Percentiles rank a stretch among this genome's conserved stretches.
Evolutionary conservation across 2,329 filamentous ascomycete genomes (phyloP).

Genomic region (Mollisia scopiformis): DNA sequence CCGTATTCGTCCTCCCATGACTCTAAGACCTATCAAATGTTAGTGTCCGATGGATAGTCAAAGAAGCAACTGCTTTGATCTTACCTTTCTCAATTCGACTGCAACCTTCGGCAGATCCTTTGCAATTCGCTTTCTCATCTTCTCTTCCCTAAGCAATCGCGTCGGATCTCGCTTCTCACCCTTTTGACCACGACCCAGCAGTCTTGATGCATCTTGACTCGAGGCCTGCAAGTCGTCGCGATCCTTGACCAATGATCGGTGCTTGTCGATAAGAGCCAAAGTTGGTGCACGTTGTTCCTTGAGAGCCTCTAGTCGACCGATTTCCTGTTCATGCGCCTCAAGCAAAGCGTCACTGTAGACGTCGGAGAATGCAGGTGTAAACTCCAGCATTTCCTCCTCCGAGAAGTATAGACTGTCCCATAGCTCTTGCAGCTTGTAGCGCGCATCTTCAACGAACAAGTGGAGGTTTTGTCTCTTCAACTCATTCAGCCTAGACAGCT

Average conservation of each 20-base stretch:
- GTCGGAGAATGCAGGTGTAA: constrained; percentile 94
- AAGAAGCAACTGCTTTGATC: background rate
- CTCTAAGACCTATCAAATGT: constrained; percentile 58
- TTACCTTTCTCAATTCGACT: constrained; percentile 72
- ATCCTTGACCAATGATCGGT: constrained; percentile 81
- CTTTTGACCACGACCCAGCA: constrained; percentile 90
- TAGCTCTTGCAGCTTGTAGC: constrained; percentile 87
- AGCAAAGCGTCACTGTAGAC: constrained; percentile 95
- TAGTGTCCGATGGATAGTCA: background rate
- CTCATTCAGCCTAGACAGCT: constrained; percentile 83
- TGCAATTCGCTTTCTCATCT: constrained; percentile 96
- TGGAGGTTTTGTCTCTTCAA: constrained; percentile 95
- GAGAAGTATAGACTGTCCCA: constrained; percentile 96
- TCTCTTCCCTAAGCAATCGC: constrained; percentile 92
- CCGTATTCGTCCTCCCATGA: constrained; percentile 94
- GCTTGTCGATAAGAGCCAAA: constrained; percentile 79
- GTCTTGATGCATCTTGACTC: constrained; percentile 90
- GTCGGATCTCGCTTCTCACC: constrained; percentile 94
- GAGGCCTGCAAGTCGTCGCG: constrained; percentile 86
- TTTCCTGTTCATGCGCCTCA: constrained; percentile 92
- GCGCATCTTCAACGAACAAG: constrained; percentile 92
- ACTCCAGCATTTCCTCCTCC: constrained; percentile 98
- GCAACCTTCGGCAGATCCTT: constrained; percentile 95
- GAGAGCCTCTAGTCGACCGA: constrained; percentile 77
- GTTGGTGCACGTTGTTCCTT: constrained; percentile 87